Evolutionary conservation across 148 eudicot genomes (phyloP).

Genomic region (Persicaria maculosa): DNA sequence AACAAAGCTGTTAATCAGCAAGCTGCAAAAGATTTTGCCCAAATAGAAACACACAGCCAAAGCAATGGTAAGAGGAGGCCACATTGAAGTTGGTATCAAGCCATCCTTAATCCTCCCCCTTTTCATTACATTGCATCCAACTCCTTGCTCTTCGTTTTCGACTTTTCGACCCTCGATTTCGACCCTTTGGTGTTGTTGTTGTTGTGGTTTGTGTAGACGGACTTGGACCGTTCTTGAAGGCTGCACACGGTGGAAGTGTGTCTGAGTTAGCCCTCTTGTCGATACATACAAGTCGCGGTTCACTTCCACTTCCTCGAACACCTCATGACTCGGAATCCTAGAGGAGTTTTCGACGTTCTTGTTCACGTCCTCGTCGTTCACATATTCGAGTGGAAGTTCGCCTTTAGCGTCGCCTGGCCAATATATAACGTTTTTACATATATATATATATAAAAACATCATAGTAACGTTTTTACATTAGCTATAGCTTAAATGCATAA

Average conservation of each 20-base stretch:
- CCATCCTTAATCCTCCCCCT: neutral
- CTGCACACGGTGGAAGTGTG: slow-evolving; percentile 58
- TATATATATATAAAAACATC: too few relatives aligned
- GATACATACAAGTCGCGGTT: slow-evolving; percentile 54
- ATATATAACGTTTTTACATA: too few relatives aligned
- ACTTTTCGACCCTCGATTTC: neutral
- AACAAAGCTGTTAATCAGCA: neutral
- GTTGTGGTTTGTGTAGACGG: slow-evolving; percentile 22
- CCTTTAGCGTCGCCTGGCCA: slow-evolving; percentile 8
- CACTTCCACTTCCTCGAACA: slow-evolving; percentile 50
- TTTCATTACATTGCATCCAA: neutral
- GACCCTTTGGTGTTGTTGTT: neutral
- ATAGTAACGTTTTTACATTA: too few relatives aligned
- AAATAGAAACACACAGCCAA: neutral
- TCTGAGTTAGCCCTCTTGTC: slow-evolving; percentile 49
- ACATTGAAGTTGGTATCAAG: neutral
- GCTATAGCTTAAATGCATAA: neutral
- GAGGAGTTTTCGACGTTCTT: slow-evolving; percentile 49
- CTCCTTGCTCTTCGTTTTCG: neutral
- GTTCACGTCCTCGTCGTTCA: slow-evolving; percentile 28
- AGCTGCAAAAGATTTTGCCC: neutral
- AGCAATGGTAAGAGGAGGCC: slow-evolving; percentile 1
- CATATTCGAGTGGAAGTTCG: slow-evolving; percentile 24
- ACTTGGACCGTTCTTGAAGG: slow-evolving; percentile 66
- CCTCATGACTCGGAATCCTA: slow-evolving; percentile 36